Conservation (phyloP, 495 filamentous ascomycete species). For the Aspergillus campestris region DNA sequence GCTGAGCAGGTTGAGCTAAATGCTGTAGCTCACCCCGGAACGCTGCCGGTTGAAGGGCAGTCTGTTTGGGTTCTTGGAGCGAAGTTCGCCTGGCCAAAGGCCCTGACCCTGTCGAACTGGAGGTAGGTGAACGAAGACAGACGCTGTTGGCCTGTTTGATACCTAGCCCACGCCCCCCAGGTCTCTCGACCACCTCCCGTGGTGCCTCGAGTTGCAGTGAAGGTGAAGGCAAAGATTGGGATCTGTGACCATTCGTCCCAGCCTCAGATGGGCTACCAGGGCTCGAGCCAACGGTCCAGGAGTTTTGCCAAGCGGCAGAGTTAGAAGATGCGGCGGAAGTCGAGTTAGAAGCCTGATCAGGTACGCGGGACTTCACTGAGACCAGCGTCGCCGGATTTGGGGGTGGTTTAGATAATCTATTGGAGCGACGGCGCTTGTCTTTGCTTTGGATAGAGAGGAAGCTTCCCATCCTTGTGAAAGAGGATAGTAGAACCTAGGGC, state of each 20-base stretch:
- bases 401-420: slow-evolving; percentile 38
- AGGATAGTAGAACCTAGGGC: slow-evolving; percentile 1
- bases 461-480: slow-evolving; percentile 28
- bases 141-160: slow-evolving; percentile 1
- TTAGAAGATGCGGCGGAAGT: slow-evolving; percentile 5
- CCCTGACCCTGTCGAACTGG: slow-evolving; percentile 1
- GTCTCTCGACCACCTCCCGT: background rate
- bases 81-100: slow-evolving; percentile 11
- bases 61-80: slow-evolving; percentile 11
- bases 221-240: slow-evolving; percentile 12
- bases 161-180: background rate
- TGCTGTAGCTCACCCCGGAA: slow-evolving; percentile 8
- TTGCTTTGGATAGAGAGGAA: slow-evolving; percentile 26
- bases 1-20: slow-evolving; percentile 10
- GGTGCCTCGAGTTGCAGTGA: slow-evolving; percentile 5
- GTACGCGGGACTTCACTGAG: slow-evolving; percentile 4
- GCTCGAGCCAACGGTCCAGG: slow-evolving; percentile 9
- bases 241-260: slow-evolving; percentile 1
- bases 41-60: slow-evolving; percentile 18
- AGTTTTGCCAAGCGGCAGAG: slow-evolving; percentile 9
- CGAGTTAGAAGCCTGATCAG: slow-evolving; percentile 4
- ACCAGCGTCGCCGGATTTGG: slow-evolving; percentile 17
- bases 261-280: slow-evolving; percentile 2
- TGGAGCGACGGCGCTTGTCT: slow-evolving; percentile 30
- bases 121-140: background rate